Conservation (phyloP, 495 filamentous ascomycete species). For the Lepraria neglecta region DNA sequence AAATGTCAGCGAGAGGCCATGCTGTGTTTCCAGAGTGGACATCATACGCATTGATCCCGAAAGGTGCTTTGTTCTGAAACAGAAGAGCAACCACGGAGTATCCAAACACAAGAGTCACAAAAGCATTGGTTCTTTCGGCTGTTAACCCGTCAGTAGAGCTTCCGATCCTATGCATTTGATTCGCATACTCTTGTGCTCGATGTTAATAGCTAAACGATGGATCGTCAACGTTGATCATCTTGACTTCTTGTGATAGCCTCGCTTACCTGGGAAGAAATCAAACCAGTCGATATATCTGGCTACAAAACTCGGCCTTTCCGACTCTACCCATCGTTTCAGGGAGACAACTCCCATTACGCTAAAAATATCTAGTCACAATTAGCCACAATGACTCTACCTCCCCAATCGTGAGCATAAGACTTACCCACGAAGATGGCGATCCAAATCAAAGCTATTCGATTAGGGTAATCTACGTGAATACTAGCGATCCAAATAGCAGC, state of each 20-base stretch:
- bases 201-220: conserved; percentile 41
- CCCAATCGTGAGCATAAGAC: not conserved
- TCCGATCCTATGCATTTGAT: not conserved
- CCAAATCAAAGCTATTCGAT: conserved; percentile 44
- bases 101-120: conserved; percentile 55
- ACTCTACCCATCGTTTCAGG: conserved; percentile 21
- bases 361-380: conserved; percentile 35
- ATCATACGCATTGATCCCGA: conserved; percentile 44
- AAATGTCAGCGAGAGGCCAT: not conserved
- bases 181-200: conserved; percentile 46
- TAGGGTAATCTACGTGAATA: conserved; percentile 43
- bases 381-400: not conserved
- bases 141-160: not conserved
- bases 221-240: not conserved
- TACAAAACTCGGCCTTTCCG: conserved; percentile 20
- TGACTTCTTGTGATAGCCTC: too few relatives aligned
- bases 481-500: conserved; percentile 48
- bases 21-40: too few relatives aligned
- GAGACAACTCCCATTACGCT: conserved; percentile 21
- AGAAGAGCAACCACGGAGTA: conserved; percentile 52
- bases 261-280: conserved; percentile 45
- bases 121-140: conserved; percentile 51
- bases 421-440: conserved; percentile 35
- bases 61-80: conserved; percentile 44
- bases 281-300: conserved; percentile 31